Evolutionary conservation across 495 filamentous ascomycete species (phyloP).

Genomic region (Aspergillus haitiensis): DNA sequence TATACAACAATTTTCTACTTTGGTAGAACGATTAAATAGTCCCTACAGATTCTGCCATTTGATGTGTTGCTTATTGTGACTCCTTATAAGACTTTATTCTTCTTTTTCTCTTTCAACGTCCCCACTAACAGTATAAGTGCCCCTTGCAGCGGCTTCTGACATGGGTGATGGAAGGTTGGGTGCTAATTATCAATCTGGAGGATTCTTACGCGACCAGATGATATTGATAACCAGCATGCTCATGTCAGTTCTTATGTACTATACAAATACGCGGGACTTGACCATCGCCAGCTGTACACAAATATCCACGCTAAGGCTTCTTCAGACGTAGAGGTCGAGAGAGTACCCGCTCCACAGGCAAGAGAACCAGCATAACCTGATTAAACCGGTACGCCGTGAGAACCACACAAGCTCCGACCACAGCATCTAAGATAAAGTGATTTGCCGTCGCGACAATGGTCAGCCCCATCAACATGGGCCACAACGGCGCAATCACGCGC

Average conservation of each 20-base stretch:
- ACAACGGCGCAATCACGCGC: slow-evolving; percentile 48
- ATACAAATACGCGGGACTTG: not conserved
- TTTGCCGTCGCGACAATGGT: slow-evolving; percentile 67
- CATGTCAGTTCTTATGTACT: not conserved
- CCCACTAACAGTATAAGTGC: no score
- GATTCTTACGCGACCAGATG: not conserved
- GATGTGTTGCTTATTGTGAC: no score
- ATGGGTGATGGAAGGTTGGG: not conserved
- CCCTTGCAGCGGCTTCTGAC: no score
- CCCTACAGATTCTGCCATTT: no score
- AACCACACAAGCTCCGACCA: slow-evolving; percentile 50
- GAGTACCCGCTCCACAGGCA: slow-evolving; percentile 17
- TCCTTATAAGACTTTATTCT: no score
- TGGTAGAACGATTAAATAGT: no score
- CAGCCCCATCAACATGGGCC: slow-evolving; percentile 58
- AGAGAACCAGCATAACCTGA: slow-evolving; percentile 16
- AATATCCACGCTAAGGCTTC: slow-evolving; percentile 17
- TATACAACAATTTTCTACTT: no score
- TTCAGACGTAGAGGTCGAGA: slow-evolving; percentile 18
- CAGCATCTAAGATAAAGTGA: slow-evolving; percentile 62
- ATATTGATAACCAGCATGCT: not conserved
- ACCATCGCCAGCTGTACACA: not conserved
- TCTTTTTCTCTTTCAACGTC: no score
- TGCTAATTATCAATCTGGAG: not conserved
- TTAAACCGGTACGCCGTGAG: slow-evolving; percentile 52